phyloP scores from a whole-genome alignment of 352 stramenopile species.

The Sclerospora graminicola region DNA sequence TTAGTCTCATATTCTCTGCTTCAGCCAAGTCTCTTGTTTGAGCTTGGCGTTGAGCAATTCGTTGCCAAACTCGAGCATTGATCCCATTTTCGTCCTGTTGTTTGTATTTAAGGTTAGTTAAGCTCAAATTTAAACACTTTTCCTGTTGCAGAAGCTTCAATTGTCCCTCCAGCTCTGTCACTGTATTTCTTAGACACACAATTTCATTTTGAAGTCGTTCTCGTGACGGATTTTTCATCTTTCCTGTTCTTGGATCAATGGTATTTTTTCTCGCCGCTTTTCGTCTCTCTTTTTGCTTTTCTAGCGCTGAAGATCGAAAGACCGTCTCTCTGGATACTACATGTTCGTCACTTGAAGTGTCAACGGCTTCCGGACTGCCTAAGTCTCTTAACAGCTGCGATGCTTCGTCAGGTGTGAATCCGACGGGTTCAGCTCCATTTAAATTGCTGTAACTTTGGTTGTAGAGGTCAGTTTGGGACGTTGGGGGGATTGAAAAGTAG shows the following conservation, averaged over 20 bases:
- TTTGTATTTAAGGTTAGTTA: background rate
- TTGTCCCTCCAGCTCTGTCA: conserved; percentile 33
- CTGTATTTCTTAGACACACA: conserved; percentile 27
- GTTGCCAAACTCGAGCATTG: conserved; percentile 29
- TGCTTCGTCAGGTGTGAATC: conserved; percentile 24
- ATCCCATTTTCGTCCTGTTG: conserved; percentile 10
- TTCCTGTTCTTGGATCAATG: conserved; percentile 7
- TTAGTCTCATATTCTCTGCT: conserved; percentile 34
- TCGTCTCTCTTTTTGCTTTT: conserved; percentile 1
- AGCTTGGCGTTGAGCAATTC: conserved; percentile 37
- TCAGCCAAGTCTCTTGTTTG: conserved; percentile 22
- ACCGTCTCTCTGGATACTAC: background rate
- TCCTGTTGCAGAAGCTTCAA: conserved; percentile 18
- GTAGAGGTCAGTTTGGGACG: background rate
- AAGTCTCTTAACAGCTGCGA: conserved; percentile 21
- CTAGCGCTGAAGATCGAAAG: background rate
- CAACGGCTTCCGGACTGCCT: background rate
- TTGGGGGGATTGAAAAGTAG: background rate
- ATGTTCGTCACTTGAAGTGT: conserved; percentile 9
- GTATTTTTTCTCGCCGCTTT: conserved; percentile 12
- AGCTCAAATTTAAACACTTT: background rate
- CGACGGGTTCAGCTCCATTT: background rate
- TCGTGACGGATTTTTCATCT: conserved; percentile 33
- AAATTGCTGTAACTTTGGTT: conserved; percentile 9
- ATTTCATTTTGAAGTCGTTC: conserved; percentile 42